Evolutionary conservation across 306 rosid species (phyloP).

Genomic region (Rosa lucieae): DNA sequence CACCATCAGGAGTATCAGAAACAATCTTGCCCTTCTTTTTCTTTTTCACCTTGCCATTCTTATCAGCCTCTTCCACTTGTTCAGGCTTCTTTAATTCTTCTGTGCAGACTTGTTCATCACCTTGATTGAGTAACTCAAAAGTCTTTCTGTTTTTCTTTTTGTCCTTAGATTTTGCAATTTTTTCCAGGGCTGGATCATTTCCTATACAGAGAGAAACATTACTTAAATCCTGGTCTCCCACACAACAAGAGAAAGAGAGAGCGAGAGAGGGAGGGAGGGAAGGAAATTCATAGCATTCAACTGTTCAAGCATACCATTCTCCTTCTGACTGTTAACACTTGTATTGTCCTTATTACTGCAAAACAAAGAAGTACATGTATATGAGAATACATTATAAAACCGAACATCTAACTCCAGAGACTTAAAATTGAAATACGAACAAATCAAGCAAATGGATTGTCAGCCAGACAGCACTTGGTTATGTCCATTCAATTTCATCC

Average conservation of each 20-base stretch:
- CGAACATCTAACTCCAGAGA: conserved; percentile 5
- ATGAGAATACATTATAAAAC: background rate
- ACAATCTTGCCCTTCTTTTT: conserved; percentile 48
- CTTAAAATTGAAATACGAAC: background rate
- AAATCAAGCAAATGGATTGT: background rate
- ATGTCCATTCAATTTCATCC: background rate
- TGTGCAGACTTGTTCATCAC: background rate
- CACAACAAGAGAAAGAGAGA: background rate
- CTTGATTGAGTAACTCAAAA: conserved; percentile 12
- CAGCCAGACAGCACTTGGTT: background rate
- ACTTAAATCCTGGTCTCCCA: background rate
- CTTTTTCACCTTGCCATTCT: conserved; percentile 48
- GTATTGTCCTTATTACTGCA: conserved; percentile 45
- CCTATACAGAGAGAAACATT: background rate
- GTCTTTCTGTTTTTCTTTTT: conserved; percentile 23
- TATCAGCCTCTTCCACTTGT: conserved; percentile 26
- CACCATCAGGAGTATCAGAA: conserved; percentile 38
- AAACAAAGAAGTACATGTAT: conserved; percentile 21
- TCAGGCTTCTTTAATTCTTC: conserved; percentile 21
- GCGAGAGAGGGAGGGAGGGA: background rate
- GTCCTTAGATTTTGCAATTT: conserved; percentile 12
- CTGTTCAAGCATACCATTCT: conserved; percentile 44
- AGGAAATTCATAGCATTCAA: background rate
- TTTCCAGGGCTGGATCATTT: background rate
- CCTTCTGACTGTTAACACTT: conserved; percentile 32